Evolutionary conservation across 768 basidiomycete species (phyloP).

Genomic region (Tulasnella sp.): DNA sequence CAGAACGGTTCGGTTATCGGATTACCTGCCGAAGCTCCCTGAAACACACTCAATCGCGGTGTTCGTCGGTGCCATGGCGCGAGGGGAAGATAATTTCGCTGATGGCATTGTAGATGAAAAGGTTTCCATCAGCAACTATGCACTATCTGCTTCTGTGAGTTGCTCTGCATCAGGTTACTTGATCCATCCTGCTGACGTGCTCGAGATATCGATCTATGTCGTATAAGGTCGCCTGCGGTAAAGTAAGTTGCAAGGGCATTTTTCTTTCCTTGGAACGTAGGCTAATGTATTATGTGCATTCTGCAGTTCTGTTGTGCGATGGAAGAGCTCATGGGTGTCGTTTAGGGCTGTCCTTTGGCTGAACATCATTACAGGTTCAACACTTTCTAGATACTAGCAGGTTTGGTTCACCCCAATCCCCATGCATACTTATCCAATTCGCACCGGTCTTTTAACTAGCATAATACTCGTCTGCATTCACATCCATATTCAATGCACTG

Average conservation of each 20-base stretch:
- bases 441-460: no score
- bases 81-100: constrained; percentile 92
- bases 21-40: constrained; percentile 76
- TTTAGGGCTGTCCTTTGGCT: constrained; percentile 32
- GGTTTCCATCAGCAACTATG: constrained; percentile 90
- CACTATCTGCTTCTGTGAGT: constrained; percentile 54
- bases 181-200: background rate
- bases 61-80: constrained; percentile 97
- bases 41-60: constrained; percentile 84
- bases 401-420: no score
- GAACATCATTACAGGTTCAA: no score
- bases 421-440: no score
- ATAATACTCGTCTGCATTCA: no score
- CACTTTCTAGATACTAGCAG: no score
- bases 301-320: constrained; percentile 76
- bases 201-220: no score
- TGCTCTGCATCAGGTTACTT: no score
- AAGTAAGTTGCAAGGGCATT: constrained; percentile 45
- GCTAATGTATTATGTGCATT: constrained; percentile 5
- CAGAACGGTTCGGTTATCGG: constrained; percentile 63
- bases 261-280: background rate
- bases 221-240: constrained; percentile 94
- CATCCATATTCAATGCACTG: no score
- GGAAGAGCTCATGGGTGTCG: constrained; percentile 92
- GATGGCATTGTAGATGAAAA: constrained; percentile 92